Conservation (phyloP, 2,329 filamentous ascomycete species). For the Westerdykella aurantiaca region DNA sequence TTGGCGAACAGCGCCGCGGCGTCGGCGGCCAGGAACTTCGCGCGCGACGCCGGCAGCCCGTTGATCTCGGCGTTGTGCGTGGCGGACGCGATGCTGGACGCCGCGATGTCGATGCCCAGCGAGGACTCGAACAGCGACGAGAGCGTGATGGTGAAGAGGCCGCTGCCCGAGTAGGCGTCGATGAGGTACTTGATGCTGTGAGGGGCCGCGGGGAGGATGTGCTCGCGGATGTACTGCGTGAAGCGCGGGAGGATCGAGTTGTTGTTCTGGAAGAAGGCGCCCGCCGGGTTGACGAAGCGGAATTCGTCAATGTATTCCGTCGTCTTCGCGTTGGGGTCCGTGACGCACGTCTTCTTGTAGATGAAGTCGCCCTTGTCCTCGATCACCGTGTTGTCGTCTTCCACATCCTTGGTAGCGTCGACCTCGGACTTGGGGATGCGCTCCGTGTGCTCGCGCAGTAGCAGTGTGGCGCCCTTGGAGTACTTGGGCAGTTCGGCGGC, state of each 20-base stretch:
- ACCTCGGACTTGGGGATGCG: conserved; percentile 51
- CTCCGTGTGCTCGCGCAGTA: conserved; percentile 78
- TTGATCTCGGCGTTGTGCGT: conserved; percentile 74
- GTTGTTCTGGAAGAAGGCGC: conserved; percentile 99
- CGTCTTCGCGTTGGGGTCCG: conserved; percentile 72
- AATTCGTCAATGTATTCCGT: conserved; percentile 85
- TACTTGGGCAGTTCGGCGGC: conserved; percentile 64
- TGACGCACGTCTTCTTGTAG: conserved; percentile 84
- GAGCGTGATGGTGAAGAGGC: conserved; percentile 93
- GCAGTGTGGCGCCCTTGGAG: conserved; percentile 75
- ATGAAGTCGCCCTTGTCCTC: conserved; percentile 56
- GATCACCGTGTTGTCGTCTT: conserved; percentile 41
- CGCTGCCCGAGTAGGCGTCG: conserved; percentile 95
- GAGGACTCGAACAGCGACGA: conserved; percentile 72
- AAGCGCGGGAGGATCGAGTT: conserved; percentile 90
- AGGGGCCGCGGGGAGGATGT: conserved; percentile 56
- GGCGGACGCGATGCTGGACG: conserved; percentile 71
- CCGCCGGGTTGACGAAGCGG: conserved; percentile 84
- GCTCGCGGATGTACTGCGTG: conserved; percentile 77
- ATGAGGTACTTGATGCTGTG: conserved; percentile 72
- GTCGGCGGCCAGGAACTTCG: conserved; percentile 83
- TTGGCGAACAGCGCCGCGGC: conserved; percentile 75
- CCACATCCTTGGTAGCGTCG: conserved; percentile 14
- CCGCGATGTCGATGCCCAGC: conserved; percentile 85
- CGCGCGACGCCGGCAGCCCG: conserved; percentile 59